Conservation (phyloP, 2,329 filamentous ascomycete species). For the Monilinia vaccinii-corymbosi region DNA sequence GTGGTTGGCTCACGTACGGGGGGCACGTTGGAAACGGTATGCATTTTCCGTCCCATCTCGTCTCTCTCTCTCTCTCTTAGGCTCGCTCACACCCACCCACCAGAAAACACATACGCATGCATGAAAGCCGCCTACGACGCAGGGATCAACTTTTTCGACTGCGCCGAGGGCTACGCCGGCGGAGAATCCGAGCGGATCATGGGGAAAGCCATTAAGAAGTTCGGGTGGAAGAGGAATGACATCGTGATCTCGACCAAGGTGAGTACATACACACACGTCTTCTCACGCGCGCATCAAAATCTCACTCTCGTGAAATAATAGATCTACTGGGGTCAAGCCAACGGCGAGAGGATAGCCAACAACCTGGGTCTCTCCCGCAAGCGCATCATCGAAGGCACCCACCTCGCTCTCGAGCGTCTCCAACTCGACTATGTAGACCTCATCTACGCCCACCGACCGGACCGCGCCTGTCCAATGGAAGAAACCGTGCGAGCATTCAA, state of each 20-base stretch:
- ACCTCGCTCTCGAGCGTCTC: constrained; percentile 45
- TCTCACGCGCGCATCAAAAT: too few species aligned
- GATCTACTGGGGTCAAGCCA: constrained; percentile 56
- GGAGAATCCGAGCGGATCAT: constrained; percentile 46
- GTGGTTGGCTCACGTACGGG: constrained; percentile 66
- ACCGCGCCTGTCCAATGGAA: constrained; percentile 59
- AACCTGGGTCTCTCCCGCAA: constrained; percentile 60
- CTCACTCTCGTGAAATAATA: constrained; percentile 28
- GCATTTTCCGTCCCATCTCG: not conserved
- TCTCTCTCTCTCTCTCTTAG: too few species aligned
- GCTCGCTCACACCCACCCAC: too few species aligned
- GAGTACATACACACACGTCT: not conserved
- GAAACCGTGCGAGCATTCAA: constrained; percentile 64
- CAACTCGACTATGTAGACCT: constrained; percentile 55
- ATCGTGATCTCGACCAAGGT: constrained; percentile 49
- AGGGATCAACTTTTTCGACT: constrained; percentile 51
- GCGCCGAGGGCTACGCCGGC: constrained; percentile 43
- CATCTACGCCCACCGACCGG: constrained; percentile 60
- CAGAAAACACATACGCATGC: constrained; percentile 49
- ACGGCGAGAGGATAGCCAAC: constrained; percentile 54
- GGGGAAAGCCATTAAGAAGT: constrained; percentile 47
- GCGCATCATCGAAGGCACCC: constrained; percentile 59
- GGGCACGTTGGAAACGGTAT: constrained; percentile 60
- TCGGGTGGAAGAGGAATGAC: constrained; percentile 47
- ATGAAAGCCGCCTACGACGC: constrained; percentile 52